phyloP scores from a whole-genome alignment of 768 basidiomycete genomes.

The Multifurca ochricompacta region DNA sequence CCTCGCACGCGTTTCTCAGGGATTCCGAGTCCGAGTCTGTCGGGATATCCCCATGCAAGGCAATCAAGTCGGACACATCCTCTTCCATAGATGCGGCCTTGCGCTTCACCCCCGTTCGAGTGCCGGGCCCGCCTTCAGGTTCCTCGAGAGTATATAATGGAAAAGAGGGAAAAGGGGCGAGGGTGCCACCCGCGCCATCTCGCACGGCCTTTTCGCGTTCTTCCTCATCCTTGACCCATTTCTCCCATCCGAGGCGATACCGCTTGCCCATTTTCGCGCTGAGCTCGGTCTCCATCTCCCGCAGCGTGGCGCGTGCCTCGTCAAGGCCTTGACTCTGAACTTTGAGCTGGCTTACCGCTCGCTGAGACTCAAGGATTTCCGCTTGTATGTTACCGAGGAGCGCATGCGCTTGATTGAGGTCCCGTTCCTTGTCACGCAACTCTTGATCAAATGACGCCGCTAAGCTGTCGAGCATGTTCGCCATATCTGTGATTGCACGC shows the following conservation, averaged over 20 bases:
- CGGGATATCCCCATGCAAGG: constrained; percentile 50
- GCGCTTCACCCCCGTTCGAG: constrained; percentile 33
- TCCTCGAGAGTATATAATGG: constrained; percentile 30
- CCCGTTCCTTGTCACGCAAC: constrained; percentile 83
- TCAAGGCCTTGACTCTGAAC: constrained; percentile 58
- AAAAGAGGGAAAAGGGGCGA: constrained; percentile 36
- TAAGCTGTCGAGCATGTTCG: constrained; percentile 78
- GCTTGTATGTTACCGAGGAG: constrained; percentile 79
- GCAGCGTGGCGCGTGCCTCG: constrained; percentile 49
- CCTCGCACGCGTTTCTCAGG: constrained; percentile 47
- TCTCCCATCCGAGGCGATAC: constrained; percentile 85
- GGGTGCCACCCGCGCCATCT: constrained; percentile 51
- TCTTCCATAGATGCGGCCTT: constrained; percentile 40
- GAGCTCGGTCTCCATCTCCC: constrained; percentile 58
- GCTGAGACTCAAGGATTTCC: constrained; percentile 82
- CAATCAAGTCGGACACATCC: constrained; percentile 57
- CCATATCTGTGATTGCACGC: constrained; percentile 76
- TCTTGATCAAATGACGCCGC: constrained; percentile 90
- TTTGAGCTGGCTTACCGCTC: constrained; percentile 62
- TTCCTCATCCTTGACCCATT: constrained; percentile 86
- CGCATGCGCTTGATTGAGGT: constrained; percentile 83
- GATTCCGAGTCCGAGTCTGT: constrained; percentile 50
- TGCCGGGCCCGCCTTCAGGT: constrained; percentile 19
- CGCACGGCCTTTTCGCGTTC: constrained; percentile 63
- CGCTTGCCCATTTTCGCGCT: constrained; percentile 69